Percentiles rank a stretch among this genome's conserved stretches.
These are phyloP conservation scores for Podospora pseudocomata DNA, from an alignment of 495 filamentous ascomycete species.

Conservation along the genomic window DNA sequence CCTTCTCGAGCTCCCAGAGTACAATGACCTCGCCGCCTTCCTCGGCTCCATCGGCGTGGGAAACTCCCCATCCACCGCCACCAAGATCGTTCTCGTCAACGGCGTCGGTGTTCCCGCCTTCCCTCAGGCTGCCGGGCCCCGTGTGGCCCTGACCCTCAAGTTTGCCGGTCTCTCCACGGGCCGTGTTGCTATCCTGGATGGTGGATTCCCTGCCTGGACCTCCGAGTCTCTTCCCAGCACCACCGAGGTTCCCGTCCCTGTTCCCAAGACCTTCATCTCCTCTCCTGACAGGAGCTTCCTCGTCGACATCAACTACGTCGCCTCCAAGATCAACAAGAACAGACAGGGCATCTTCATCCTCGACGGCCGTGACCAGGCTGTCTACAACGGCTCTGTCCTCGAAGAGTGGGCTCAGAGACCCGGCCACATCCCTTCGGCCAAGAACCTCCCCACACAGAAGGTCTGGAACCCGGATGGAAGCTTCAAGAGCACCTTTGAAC, in stretches of 20 bases:
- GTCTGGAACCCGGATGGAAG: constrained; percentile 27
- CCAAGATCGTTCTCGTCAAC: constrained; percentile 28
- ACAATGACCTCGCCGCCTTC: constrained; percentile 14
- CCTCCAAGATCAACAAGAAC: constrained; percentile 21
- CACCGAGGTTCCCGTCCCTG: constrained; percentile 14
- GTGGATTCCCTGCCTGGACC: constrained; percentile 23
- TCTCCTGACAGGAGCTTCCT: constrained; percentile 23
- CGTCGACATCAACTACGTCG: constrained; percentile 23
- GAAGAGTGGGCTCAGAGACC: constrained; percentile 25
- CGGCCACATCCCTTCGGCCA: constrained; percentile 26
- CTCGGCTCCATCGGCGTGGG: constrained; percentile 21
- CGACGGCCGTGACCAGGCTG: constrained; percentile 20
- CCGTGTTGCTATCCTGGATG: constrained; percentile 25
- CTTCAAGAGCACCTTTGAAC: constrained; percentile 25
- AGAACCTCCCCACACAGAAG: constrained; percentile 19
- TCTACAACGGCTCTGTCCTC: constrained; percentile 23
- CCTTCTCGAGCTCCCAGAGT: constrained; percentile 23
- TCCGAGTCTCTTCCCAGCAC: constrained; percentile 17
- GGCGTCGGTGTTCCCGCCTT: constrained; percentile 24
- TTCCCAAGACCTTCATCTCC: constrained; percentile 13
- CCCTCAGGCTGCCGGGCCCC: constrained; percentile 27
- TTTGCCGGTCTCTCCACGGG: constrained; percentile 25
- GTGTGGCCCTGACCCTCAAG: constrained; percentile 26
- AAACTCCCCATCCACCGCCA: constrained; percentile 20
- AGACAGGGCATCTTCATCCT: constrained; percentile 21